Evolutionary conservation across 2,329 filamentous ascomycete species (phyloP), one percentile per base, ranked within the genome.

Genomic region (Simplicillium sp.): DNA sequence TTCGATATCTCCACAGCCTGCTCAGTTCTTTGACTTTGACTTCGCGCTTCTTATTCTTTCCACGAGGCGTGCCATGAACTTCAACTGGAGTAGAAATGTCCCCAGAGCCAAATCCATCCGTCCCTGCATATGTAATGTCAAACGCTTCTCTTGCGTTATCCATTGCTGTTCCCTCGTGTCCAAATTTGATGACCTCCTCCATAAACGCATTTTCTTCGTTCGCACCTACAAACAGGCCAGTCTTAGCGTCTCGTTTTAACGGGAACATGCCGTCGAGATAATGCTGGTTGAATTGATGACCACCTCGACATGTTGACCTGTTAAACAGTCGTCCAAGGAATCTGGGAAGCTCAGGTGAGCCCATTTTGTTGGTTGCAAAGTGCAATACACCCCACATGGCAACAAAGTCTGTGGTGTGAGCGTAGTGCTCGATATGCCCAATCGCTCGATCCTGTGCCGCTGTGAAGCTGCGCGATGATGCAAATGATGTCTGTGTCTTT

Each of bases 381-480:
- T 84, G 73, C 29, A 90, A 65, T 6, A 88, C 77, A 2, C 86
- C 86, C 71, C 82, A 86, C 9, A 79, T 64, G 4, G 84, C 74
- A 3, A 90, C 84, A 48, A 87, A 84, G 51, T 92, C 86, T 13
- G 69, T 73, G 8, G 71, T 73, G 54, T 89, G 84, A 3, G 80
- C 82, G 52, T 89, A 92, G 58, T 92, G 86, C 59, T 92, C 86
- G 32, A 92, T 81, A 48, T 88, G 72, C 6, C 73, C 70, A 39
- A 90, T 80, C 3, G 74, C 73, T 33, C 66, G 62, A 45, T 68
- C 65, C 5, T 67, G 60, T 8, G 66, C 57, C 2, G 64, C 54
- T 1, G 54, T 55, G 2, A 61, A 56, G 6, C 58, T 61, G 15
- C 62, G 48, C 11, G 65, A 60, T 1, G 61, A 60, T 9, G 56